These are phyloP conservation scores for Mortierella sp. DNA, from an alignment of 371 early-diverging fungal species.

Conservation along the genomic window DNA sequence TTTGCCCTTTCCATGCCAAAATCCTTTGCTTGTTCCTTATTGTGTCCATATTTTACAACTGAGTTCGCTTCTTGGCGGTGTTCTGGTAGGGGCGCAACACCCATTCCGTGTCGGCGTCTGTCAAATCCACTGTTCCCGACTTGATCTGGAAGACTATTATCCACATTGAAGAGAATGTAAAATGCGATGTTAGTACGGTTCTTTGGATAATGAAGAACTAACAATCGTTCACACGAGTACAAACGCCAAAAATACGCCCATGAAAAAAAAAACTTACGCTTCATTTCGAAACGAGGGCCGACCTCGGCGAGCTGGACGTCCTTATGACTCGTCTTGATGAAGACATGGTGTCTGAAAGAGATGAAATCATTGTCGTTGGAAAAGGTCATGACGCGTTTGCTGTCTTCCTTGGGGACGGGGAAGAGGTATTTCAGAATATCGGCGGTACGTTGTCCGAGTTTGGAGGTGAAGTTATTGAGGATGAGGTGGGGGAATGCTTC, in stretches of 20 bases:
- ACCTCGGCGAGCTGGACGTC: slow-evolving; percentile 96
- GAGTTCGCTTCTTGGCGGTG: slow-evolving; percentile 93
- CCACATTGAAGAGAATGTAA: background rate
- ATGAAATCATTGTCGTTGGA: slow-evolving; percentile 97
- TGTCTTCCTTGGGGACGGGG: slow-evolving; percentile 97
- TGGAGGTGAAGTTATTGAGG: slow-evolving; percentile 93
- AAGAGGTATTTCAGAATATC: slow-evolving; percentile 96
- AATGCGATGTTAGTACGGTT: background rate
- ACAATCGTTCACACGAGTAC: background rate
- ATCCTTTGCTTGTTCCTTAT: background rate
- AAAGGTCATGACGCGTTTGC: slow-evolving; percentile 97
- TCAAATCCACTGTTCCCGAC: slow-evolving; percentile 94
- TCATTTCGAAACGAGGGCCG: slow-evolving; percentile 99
- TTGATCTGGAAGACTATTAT: slow-evolving; percentile 91
- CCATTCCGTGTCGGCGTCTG: slow-evolving; percentile 98
- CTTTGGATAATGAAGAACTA: background rate
- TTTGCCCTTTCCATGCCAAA: background rate
- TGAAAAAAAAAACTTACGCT: slow-evolving; percentile 68
- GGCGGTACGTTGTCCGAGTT: slow-evolving; percentile 88
- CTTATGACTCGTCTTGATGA: slow-evolving; percentile 85
- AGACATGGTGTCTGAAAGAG: slow-evolving; percentile 98
- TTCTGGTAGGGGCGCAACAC: slow-evolving; percentile 95
- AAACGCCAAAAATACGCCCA: background rate
- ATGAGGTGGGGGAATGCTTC: slow-evolving; percentile 97
- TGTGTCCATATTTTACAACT: slow-evolving; percentile 64